Evolutionary conservation across 768 basidiomycete genomes (phyloP).

Genomic region (Hydnomerulius pinastri): DNA sequence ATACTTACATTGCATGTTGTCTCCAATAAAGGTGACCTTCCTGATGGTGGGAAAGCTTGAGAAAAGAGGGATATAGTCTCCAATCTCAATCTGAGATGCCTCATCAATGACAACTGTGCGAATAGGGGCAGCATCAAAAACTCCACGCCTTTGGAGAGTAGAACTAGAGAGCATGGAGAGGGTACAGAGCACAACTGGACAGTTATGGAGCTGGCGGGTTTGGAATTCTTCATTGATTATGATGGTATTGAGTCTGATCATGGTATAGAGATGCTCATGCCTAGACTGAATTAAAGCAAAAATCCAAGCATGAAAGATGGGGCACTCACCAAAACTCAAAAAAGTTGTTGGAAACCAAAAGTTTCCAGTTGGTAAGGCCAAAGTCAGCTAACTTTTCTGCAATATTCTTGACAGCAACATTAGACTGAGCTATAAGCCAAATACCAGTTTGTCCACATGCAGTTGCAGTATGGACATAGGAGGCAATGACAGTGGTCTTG

Average conservation of each 20-base stretch:
- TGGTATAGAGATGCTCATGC: constrained; percentile 78
- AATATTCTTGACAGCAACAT: constrained; percentile 89
- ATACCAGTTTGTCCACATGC: constrained; percentile 47
- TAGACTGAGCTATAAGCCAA: constrained; percentile 84
- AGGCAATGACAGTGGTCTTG: constrained; percentile 72
- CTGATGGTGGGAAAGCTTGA: constrained; percentile 37
- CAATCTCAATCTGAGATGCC: constrained; percentile 65
- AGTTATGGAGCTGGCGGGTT: constrained; percentile 32
- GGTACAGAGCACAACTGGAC: constrained; percentile 72
- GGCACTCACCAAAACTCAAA: constrained; percentile 59
- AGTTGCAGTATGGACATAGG: constrained; percentile 54
- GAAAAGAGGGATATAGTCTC: constrained; percentile 48
- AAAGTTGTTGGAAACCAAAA: constrained; percentile 75
- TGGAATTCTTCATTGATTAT: constrained; percentile 42
- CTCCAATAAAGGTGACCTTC: constrained; percentile 65
- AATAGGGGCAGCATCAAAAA: constrained; percentile 37
- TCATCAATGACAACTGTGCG: constrained; percentile 62
- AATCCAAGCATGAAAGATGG: constrained; percentile 3
- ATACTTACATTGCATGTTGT: constrained; percentile 62
- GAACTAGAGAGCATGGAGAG: constrained; percentile 68
- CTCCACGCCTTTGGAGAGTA: constrained; percentile 13
- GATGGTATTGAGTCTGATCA: constrained; percentile 53
- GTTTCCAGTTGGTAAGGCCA: constrained; percentile 56
- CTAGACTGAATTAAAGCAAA: constrained; percentile 37
- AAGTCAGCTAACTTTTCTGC: constrained; percentile 71